These are phyloP conservation scores for Pichia sporocuriosa DNA, from an alignment of 805 yeast species.

Conservation along the genomic window DNA sequence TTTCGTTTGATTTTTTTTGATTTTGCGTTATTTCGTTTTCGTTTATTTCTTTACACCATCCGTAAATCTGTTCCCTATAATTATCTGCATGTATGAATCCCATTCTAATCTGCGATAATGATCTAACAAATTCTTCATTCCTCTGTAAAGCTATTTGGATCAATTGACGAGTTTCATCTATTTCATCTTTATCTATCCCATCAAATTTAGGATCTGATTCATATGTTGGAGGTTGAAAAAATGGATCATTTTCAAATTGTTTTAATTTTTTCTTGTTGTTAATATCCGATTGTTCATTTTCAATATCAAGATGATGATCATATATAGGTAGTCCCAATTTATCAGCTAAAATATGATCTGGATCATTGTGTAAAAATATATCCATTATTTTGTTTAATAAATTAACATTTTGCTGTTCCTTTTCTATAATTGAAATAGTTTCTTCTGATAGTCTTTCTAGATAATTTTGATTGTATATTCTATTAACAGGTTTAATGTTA, in stretches of 20 bases:
- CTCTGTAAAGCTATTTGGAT: constrained; percentile 77
- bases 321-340: constrained; percentile 61
- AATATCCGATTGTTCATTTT: constrained; percentile 12
- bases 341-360: constrained; percentile 56
- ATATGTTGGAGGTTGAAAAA: constrained; percentile 56
- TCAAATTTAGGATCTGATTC: constrained; percentile 45
- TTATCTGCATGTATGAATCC: constrained; percentile 77
- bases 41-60: constrained; percentile 84
- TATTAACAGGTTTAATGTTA: constrained; percentile 59
- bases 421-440: constrained; percentile 69
- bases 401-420: constrained; percentile 73
- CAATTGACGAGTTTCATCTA: constrained; percentile 65
- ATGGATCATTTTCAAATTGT: constrained; percentile 45
- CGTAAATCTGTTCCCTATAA: constrained; percentile 57
- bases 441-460: constrained; percentile 60
- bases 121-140: constrained; percentile 78
- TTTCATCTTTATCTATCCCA: constrained; percentile 41
- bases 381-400: constrained; percentile 66
- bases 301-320: constrained; percentile 51
- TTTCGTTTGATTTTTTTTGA: neutral
- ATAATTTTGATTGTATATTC: constrained; percentile 54
- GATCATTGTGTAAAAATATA: constrained; percentile 82
- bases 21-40: constrained; percentile 34
- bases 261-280: constrained; percentile 11
- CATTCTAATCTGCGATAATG: constrained; percentile 63